Evolutionary conservation across 805 yeast genomes (phyloP).

Genomic region (Saccharomyces paradoxus): DNA sequence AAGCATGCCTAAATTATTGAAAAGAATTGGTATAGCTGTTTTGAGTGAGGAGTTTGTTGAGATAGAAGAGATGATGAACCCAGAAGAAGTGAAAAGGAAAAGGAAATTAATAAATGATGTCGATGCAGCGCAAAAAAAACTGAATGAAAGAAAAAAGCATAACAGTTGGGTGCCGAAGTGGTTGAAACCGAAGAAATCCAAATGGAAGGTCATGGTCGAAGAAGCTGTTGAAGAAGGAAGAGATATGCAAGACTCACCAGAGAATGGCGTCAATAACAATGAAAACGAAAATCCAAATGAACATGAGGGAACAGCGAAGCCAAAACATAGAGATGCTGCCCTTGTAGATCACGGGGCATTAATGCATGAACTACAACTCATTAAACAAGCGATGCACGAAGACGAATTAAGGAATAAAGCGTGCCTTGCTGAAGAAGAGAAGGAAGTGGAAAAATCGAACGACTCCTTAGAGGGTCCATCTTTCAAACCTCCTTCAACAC

Average conservation of each 20-base stretch:
- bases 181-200: conserved; percentile 47
- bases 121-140: conserved; percentile 69
- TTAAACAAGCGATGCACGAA: conserved; percentile 22
- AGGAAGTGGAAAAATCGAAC: conserved; percentile 7
- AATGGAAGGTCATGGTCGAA: conserved; percentile 61
- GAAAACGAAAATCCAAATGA: conserved; percentile 8
- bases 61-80: conserved; percentile 85
- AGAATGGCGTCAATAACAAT: conserved; percentile 7
- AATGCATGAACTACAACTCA: conserved; percentile 19
- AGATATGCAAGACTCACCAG: conserved; percentile 15
- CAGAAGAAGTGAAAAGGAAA: conserved; percentile 76
- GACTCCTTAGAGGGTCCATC: conserved; percentile 2
- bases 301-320: neutral
- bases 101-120: conserved; percentile 75
- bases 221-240: conserved; percentile 25
- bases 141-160: conserved; percentile 36
- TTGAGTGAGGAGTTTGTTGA: conserved; percentile 87
- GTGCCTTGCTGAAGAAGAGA: neutral
- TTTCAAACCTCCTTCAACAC: neutral
- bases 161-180: conserved; percentile 37
- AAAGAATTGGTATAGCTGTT: conserved; percentile 67
- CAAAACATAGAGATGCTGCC: conserved; percentile 19
- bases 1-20: conserved; percentile 77
- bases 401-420: conserved; percentile 6
- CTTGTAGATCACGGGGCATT: conserved; percentile 26